Evolutionary conservation across 2,329 filamentous ascomycete genomes (phyloP).

Genomic region (Nothopassalora personata): DNA sequence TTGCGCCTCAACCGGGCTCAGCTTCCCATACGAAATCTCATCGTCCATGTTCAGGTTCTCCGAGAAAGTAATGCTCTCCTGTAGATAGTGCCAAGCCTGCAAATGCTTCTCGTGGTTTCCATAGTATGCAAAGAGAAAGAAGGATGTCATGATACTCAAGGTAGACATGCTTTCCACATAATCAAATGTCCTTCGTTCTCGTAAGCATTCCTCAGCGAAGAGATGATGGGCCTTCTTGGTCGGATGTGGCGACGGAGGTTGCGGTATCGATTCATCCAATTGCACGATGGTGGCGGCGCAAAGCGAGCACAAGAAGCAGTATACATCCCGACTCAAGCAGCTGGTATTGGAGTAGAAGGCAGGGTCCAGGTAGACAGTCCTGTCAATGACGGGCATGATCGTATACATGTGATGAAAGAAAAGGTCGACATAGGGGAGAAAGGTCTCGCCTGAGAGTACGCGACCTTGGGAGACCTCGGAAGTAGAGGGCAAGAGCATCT

Average conservation of each 20-base stretch:
- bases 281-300: constrained; percentile 33
- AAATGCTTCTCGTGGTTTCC: constrained; percentile 32
- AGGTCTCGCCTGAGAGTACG: constrained; percentile 22
- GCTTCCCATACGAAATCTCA: constrained; percentile 28
- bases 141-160: constrained; percentile 32
- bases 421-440: constrained; percentile 31
- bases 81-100: constrained; percentile 34
- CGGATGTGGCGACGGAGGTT: constrained; percentile 24
- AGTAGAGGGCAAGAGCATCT: constrained; percentile 17
- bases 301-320: constrained; percentile 31
- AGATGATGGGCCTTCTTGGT: constrained; percentile 26
- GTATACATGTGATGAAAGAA: constrained; percentile 35
- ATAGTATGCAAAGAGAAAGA: constrained; percentile 34
- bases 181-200: constrained; percentile 29
- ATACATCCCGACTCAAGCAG: constrained; percentile 26
- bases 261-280: constrained; percentile 30
- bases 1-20: constrained; percentile 30
- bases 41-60: constrained; percentile 33
- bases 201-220: constrained; percentile 32
- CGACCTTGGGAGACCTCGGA: constrained; percentile 21
- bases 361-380: constrained; percentile 27
- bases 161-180: constrained; percentile 28
- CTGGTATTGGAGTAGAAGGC: constrained; percentile 21
- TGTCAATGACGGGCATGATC: constrained; percentile 35
- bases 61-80: constrained; percentile 32